Evolutionary conservation across 441 rosid genomes (phyloP).

Genomic region (Populus hybrid): DNA sequence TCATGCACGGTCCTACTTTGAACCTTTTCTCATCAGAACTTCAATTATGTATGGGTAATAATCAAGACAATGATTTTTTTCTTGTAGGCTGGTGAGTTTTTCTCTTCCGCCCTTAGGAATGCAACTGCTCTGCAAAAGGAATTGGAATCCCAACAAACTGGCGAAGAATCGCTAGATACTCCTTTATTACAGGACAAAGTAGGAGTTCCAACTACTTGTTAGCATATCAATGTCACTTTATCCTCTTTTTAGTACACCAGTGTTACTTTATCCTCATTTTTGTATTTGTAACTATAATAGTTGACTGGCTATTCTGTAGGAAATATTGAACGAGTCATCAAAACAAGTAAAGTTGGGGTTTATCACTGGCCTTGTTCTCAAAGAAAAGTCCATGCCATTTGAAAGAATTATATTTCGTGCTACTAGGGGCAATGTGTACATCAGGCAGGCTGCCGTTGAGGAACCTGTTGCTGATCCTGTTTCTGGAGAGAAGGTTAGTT

Average conservation of each 20-base stretch:
- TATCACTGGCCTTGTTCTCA: slow-evolving; percentile 77
- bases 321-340: slow-evolving; percentile 55
- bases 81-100: slow-evolving; percentile 74
- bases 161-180: slow-evolving; percentile 65
- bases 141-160: slow-evolving; percentile 46
- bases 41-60: not conserved
- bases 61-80: slow-evolving; percentile 12
- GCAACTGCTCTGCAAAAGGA: slow-evolving; percentile 77
- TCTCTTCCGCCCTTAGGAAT: slow-evolving; percentile 57
- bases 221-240: not conserved
- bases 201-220: slow-evolving; percentile 4
- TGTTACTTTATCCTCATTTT: not conserved
- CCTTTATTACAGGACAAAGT: slow-evolving; percentile 74
- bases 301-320: slow-evolving; percentile 39
- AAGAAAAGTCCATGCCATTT: slow-evolving; percentile 77
- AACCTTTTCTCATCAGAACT: slow-evolving; percentile 2
- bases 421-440: slow-evolving; percentile 88
- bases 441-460: slow-evolving; percentile 64
- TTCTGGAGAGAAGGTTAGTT: slow-evolving; percentile 75
- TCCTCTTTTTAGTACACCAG: not conserved
- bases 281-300: slow-evolving; percentile 14
- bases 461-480: slow-evolving; percentile 82
- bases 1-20: not conserved
- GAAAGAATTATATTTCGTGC: slow-evolving; percentile 97
- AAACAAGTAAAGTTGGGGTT: slow-evolving; percentile 91